Conservation (phyloP, 2,329 filamentous ascomycete genomes). For the Alternaria alternata region DNA sequence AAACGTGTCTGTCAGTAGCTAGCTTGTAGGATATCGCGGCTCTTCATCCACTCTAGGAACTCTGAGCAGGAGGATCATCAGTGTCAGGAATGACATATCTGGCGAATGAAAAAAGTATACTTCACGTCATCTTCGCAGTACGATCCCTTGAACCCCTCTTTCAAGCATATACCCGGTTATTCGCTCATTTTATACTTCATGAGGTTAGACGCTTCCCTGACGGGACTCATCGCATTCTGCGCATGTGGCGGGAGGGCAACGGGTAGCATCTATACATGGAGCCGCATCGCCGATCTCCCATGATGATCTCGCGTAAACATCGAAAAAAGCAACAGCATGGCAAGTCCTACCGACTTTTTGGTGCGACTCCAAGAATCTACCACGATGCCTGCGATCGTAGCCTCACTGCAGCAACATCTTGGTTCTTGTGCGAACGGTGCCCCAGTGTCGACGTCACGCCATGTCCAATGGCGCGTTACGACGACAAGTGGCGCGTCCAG, state of each 20-base stretch:
- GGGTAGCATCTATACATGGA: slow-evolving; percentile 21
- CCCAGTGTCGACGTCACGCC: slow-evolving; percentile 30
- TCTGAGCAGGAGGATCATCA: slow-evolving; percentile 14
- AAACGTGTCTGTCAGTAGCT: slow-evolving; percentile 16
- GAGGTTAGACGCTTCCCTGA: slow-evolving; percentile 12
- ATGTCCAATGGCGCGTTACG: slow-evolving; percentile 34
- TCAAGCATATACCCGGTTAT: slow-evolving; percentile 23
- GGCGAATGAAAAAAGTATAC: slow-evolving; percentile 27
- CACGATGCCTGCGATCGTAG: slow-evolving; percentile 21
- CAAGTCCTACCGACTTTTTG: slow-evolving; percentile 12
- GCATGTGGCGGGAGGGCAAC: slow-evolving; percentile 41
- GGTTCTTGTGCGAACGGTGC: slow-evolving; percentile 7
- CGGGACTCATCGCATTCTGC: slow-evolving; percentile 29
- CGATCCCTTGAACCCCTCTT: slow-evolving; percentile 1
- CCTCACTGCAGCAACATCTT: slow-evolving; percentile 17
- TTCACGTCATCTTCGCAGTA: slow-evolving; percentile 15
- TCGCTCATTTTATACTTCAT: slow-evolving; percentile 18
- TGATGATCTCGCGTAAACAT: slow-evolving; percentile 21
- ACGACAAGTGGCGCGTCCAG: slow-evolving; percentile 38
- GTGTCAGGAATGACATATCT: slow-evolving; percentile 7
- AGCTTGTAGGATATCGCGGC: slow-evolving; percentile 22
- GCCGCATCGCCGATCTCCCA: slow-evolving; percentile 31
- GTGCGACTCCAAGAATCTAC: slow-evolving; percentile 8
- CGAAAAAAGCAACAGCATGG: slow-evolving; percentile 21
- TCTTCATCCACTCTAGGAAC: slow-evolving; percentile 7